Evolutionary conservation across 2,329 filamentous ascomycete genomes (phyloP).

Genomic region (Pseudogymnoascus sp.): DNA sequence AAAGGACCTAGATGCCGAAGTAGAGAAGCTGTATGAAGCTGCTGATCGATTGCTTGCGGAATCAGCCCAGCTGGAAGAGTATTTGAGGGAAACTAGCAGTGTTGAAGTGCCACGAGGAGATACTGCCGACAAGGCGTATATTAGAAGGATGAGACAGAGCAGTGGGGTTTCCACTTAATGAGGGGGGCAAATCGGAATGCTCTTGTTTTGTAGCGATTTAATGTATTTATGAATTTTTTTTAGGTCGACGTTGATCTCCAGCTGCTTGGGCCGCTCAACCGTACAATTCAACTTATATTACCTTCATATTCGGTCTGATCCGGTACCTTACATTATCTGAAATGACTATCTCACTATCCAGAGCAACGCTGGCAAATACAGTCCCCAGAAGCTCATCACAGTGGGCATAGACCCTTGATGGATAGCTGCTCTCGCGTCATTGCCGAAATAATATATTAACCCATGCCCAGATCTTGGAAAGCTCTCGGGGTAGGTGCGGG

Average conservation of each 20-base stretch:
- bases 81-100: background rate
- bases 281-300: slow-evolving; percentile 5
- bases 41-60: slow-evolving; percentile 2
- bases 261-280: background rate
- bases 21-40: slow-evolving; percentile 2
- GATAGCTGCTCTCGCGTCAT: background rate
- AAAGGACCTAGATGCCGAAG: background rate
- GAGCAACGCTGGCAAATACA: background rate
- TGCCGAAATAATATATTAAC: slow-evolving; percentile 8
- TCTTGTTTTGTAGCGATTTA: background rate
- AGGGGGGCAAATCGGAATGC: background rate
- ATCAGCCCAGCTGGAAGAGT: background rate
- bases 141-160: background rate
- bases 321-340: slow-evolving; percentile 3
- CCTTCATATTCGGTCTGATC: background rate
- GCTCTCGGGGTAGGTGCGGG: slow-evolving; percentile 1
- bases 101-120: background rate
- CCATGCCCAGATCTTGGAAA: background rate
- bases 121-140: background rate
- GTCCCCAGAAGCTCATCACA: background rate
- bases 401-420: background rate
- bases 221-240: slow-evolving; percentile 7
- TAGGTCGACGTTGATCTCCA: background rate
- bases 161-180: slow-evolving; percentile 1
- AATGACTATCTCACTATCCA: background rate